A percentile compares a stretch with the other conserved stretches of the same genome.
phyloP scores from a whole-genome alignment of 208 protist species.

The Novymonas esmeraldas region DNA sequence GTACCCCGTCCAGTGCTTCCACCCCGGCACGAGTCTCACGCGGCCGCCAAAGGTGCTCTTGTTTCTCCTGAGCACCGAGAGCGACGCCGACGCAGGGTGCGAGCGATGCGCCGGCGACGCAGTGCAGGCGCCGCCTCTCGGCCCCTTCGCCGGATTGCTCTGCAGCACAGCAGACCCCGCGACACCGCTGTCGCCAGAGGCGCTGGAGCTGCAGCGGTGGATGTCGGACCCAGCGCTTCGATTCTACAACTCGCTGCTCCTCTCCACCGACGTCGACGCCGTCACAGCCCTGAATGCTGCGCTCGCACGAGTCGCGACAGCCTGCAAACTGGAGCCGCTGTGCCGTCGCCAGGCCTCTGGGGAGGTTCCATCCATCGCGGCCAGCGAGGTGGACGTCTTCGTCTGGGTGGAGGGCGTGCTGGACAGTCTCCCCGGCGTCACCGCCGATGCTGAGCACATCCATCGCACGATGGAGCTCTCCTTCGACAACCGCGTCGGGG shows the following conservation, averaged over 20 bases:
- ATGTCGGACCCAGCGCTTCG: conserved; percentile 21
- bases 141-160: conserved; percentile 30
- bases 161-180: conserved; percentile 7
- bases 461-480: conserved; percentile 36
- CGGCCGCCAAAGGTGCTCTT: conserved; percentile 39
- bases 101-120: conserved; percentile 25
- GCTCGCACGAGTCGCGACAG: conserved; percentile 16
- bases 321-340: conserved; percentile 30
- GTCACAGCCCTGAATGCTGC: conserved; percentile 12
- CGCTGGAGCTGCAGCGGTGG: conserved; percentile 32
- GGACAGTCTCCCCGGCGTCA: conserved; percentile 44
- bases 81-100: conserved; percentile 31
- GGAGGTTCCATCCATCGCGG: conserved; percentile 30
- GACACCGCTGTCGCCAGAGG: neutral
- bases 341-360: conserved; percentile 13
- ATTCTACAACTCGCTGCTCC: conserved; percentile 35
- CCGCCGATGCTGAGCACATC: conserved; percentile 31
- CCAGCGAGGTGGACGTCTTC: conserved; percentile 28
- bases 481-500: conserved; percentile 27
- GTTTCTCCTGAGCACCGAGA: conserved; percentile 42
- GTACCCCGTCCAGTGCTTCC: conserved; percentile 52
- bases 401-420: conserved; percentile 48
- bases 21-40: conserved; percentile 13
- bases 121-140: conserved; percentile 26
- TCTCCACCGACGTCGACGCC: conserved; percentile 18